Percentiles rank a stretch among this genome's conserved stretches.
phyloP scores from a whole-genome alignment of 345 rosid species.

The Rhodamnia argentea region DNA sequence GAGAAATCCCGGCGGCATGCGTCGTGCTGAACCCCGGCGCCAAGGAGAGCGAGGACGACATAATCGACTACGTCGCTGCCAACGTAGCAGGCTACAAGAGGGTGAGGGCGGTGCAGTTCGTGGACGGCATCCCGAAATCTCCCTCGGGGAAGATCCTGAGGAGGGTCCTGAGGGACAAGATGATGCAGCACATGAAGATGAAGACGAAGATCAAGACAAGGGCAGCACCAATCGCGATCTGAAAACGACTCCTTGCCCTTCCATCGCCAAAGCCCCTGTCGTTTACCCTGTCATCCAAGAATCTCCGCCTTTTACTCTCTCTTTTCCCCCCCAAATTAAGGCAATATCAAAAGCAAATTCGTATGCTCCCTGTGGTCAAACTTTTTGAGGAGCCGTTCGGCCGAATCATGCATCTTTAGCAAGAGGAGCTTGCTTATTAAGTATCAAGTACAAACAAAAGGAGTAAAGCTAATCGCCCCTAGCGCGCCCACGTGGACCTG shows the following conservation, averaged over 20 bases:
- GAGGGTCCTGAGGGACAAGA: slow-evolving; percentile 55
- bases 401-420: neutral
- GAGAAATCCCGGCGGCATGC: slow-evolving; percentile 88
- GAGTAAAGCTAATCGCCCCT: neutral
- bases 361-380: neutral
- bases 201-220: neutral
- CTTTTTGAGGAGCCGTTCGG: neutral
- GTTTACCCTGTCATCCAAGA: neutral
- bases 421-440: neutral
- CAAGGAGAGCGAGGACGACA: slow-evolving; percentile 57
- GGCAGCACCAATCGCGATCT: neutral
- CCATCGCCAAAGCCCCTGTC: too few relatives aligned
- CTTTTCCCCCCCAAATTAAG: neutral
- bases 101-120: slow-evolving; percentile 62
- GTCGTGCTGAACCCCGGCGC: slow-evolving; percentile 58
- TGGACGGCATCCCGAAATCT: slow-evolving; percentile 75
- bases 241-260: neutral
- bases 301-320: neutral
- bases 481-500: neutral
- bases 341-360: neutral
- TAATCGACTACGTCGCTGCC: slow-evolving; percentile 53
- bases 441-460: neutral
- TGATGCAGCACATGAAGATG: slow-evolving; percentile 23
- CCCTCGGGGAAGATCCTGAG: slow-evolving; percentile 89
- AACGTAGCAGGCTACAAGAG: slow-evolving; percentile 88